phyloP scores from a whole-genome alignment of 805 yeast genomes.

The Saturnispora halmiae region DNA sequence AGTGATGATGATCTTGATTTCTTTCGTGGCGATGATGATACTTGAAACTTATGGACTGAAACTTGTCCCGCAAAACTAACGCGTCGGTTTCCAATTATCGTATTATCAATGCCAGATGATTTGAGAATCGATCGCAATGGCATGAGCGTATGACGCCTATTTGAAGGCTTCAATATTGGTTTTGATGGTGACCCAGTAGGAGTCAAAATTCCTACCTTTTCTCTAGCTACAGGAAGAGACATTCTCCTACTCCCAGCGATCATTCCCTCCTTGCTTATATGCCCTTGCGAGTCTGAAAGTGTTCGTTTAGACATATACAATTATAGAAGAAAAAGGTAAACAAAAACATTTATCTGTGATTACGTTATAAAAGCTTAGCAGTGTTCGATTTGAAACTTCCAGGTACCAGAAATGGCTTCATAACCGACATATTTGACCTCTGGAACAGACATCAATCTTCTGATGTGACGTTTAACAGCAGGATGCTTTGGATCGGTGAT shows the following conservation, averaged over 20 bases:
- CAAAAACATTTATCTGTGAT: slow-evolving; percentile 3
- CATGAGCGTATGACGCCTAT: slow-evolving; percentile 29
- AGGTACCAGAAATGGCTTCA: slow-evolving; percentile 65
- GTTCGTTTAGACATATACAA: background rate
- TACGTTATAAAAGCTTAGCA: slow-evolving; percentile 18
- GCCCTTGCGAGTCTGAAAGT: background rate
- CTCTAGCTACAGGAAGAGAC: slow-evolving; percentile 2
- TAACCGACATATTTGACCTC: slow-evolving; percentile 62
- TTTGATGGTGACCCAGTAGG: background rate
- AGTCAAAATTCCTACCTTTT: background rate
- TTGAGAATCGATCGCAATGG: slow-evolving; percentile 35
- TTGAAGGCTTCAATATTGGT: slow-evolving; percentile 6
- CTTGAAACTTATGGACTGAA: slow-evolving; percentile 42
- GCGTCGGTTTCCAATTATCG: slow-evolving; percentile 36
- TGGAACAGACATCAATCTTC: slow-evolving; percentile 51
- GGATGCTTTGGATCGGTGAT: slow-evolving; percentile 74
- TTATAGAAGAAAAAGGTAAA: background rate
- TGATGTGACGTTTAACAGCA: slow-evolving; percentile 57
- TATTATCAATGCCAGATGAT: slow-evolving; percentile 24
- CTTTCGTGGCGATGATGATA: slow-evolving; percentile 7
- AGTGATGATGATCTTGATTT: slow-evolving; percentile 9
- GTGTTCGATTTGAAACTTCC: slow-evolving; percentile 51
- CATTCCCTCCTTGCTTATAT: background rate
- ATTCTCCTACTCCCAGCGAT: background rate
- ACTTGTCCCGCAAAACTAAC: slow-evolving; percentile 76